Conservation (phyloP, 352 stramenopile species). For the Phytophthora fragariaefolia region DNA sequence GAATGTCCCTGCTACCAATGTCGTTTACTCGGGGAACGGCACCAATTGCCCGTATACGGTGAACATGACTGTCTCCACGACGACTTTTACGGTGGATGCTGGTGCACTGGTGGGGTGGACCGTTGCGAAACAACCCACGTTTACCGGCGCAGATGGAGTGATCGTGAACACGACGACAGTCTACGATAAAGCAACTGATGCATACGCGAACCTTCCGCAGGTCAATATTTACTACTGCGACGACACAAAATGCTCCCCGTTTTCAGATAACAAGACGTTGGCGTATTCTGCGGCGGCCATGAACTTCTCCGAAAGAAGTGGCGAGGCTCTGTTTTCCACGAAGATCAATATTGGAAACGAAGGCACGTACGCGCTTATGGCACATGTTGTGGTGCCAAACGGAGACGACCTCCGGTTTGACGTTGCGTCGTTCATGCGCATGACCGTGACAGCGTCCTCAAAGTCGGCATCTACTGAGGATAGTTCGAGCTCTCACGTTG, state of each 20-base stretch:
- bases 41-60: conserved; percentile 55
- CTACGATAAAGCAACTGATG: conserved; percentile 37
- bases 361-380: conserved; percentile 61
- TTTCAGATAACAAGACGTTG: conserved; percentile 43
- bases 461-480: conserved; percentile 16
- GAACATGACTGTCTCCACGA: conserved; percentile 38
- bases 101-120: conserved; percentile 37
- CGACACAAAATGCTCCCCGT: conserved; percentile 50
- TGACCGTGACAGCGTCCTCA: conserved; percentile 36
- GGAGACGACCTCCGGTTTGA: conserved; percentile 53
- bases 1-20: conserved; percentile 34
- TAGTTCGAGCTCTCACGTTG: conserved; percentile 23
- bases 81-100: conserved; percentile 30
- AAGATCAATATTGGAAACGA: conserved; percentile 43
- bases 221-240: conserved; percentile 57
- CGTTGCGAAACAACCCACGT: conserved; percentile 33
- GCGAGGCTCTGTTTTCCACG: conserved; percentile 28
- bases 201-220: conserved; percentile 48
- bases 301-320: conserved; percentile 39
- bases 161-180: conserved; percentile 44
- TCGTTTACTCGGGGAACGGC: conserved; percentile 42
- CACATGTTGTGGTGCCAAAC: conserved; percentile 52
- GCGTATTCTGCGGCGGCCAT: conserved; percentile 35
- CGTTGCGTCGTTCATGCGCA: conserved; percentile 42
- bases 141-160: conserved; percentile 7